Conservation (phyloP, 2,329 filamentous ascomycete species). For the Tolypocladium ovalisporum region DNA sequence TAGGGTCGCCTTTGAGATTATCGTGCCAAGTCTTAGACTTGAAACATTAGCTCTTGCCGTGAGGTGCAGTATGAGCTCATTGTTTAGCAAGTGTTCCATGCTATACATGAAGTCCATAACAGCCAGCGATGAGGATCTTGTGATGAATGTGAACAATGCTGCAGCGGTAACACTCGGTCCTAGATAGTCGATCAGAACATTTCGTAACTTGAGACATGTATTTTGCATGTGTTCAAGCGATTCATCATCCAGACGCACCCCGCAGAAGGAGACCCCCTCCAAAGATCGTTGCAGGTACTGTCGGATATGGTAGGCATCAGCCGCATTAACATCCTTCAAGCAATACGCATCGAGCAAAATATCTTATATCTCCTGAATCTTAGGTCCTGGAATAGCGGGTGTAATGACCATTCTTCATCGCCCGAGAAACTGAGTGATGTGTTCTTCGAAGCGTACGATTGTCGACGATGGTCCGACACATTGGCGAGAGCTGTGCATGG, state of each 20-base stretch:
- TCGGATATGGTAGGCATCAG: background rate
- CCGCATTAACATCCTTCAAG: background rate
- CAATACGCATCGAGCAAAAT: background rate
- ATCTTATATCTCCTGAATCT: background rate
- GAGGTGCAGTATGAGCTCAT: background rate
- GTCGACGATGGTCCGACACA: background rate
- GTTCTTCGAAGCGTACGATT: background rate
- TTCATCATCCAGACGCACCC: background rate
- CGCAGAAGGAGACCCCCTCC: background rate
- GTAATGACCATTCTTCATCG: background rate
- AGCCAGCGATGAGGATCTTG: background rate
- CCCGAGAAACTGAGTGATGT: background rate
- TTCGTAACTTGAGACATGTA: background rate
- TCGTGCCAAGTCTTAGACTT: background rate
- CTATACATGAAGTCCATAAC: background rate
- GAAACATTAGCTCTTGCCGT: background rate
- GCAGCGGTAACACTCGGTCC: background rate
- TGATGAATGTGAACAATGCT: background rate
- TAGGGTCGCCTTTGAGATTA: background rate
- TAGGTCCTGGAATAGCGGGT: background rate
- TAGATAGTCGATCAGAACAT: background rate
- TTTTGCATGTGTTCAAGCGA: background rate
- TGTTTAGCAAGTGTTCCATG: background rate
- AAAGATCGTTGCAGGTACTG: background rate
- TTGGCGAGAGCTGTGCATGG: background rate